A percentile compares a stretch with the other conserved stretches of the same genome.
phyloP scores from a whole-genome alignment of 495 filamentous ascomycete genomes.

The Aspergillus bertholletiae region DNA sequence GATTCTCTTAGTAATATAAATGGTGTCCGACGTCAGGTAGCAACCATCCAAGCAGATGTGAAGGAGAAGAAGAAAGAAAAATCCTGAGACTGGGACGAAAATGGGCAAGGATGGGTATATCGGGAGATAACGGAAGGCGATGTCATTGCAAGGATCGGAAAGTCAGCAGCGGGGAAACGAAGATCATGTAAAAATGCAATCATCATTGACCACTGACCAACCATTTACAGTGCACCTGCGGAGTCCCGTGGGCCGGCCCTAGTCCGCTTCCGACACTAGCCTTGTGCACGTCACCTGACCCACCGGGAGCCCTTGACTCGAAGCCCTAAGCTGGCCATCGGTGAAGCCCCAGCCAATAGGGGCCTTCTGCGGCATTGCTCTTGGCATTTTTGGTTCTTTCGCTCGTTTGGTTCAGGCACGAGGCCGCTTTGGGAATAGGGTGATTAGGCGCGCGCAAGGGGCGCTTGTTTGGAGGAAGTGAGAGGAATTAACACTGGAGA shows the following conservation, averaged over 20 bases:
- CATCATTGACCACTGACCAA: constrained; percentile 3
- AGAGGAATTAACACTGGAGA: constrained; percentile 10
- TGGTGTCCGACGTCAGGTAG: background rate
- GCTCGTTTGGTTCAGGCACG: constrained; percentile 15
- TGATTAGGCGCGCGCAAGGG: constrained; percentile 42
- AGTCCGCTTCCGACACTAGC: background rate
- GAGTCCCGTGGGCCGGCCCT: background rate
- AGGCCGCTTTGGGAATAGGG: constrained; percentile 9
- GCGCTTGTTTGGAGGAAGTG: constrained; percentile 41
- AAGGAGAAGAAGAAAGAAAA: constrained; percentile 4
- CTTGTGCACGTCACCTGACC: constrained; percentile 2
- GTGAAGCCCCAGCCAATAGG: background rate
- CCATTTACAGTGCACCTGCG: too few species aligned
- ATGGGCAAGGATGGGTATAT: constrained; percentile 11
- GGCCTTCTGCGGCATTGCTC: too few species aligned
- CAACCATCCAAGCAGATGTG: background rate
- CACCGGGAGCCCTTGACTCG: constrained; percentile 4
- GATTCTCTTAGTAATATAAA: background rate
- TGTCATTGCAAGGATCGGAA: background rate
- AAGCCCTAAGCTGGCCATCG: constrained; percentile 3
- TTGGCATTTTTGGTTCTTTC: background rate
- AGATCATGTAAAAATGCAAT: constrained; percentile 8
- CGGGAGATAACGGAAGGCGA: constrained; percentile 17
- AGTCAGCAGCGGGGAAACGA: constrained; percentile 8
- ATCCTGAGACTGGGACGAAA: constrained; percentile 8